Evolutionary conservation across 139 green algal genomes (phyloP).

Genomic region (Mychonastes homosphaera): DNA sequence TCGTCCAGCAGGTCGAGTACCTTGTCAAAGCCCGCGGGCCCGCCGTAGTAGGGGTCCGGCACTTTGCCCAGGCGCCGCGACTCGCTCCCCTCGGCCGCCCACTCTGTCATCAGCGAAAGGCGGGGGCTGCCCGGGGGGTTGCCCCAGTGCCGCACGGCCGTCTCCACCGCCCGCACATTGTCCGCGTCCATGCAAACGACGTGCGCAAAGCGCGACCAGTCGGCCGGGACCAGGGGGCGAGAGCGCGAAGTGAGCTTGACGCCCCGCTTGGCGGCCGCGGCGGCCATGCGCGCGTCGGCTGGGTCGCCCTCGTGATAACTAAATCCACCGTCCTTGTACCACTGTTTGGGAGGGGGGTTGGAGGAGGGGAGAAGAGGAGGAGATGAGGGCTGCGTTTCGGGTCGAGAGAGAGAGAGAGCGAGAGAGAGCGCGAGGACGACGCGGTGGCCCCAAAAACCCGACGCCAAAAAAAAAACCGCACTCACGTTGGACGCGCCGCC

Average conservation of each 20-base stretch:
- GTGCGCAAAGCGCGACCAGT: slow-evolving; percentile 75
- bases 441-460: background rate
- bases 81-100: background rate
- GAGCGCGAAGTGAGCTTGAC: slow-evolving; percentile 74
- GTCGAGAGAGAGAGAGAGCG: background rate
- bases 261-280: slow-evolving; percentile 46
- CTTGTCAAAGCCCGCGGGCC: slow-evolving; percentile 54
- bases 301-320: slow-evolving; percentile 78
- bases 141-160: background rate
- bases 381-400: background rate
- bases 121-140: background rate
- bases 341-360: slow-evolving; percentile 2
- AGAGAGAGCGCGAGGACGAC: background rate
- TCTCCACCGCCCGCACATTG: slow-evolving; percentile 57
- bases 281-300: slow-evolving; percentile 74
- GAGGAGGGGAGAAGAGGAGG: background rate
- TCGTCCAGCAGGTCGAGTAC: slow-evolving; percentile 86
- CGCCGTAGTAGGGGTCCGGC: slow-evolving; percentile 76
- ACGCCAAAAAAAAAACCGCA: background rate
- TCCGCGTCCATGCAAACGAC: slow-evolving; percentile 82
- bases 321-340: slow-evolving; percentile 56
- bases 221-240: slow-evolving; percentile 65
- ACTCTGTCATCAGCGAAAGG: slow-evolving; percentile 21
- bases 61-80: slow-evolving; percentile 2
- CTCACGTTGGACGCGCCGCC: slow-evolving; percentile 45